Percentiles rank a stretch among this genome's conserved stretches.
Conservation (phyloP, 164 flowering plant genomes). For the Platanus orientalis region DNA sequence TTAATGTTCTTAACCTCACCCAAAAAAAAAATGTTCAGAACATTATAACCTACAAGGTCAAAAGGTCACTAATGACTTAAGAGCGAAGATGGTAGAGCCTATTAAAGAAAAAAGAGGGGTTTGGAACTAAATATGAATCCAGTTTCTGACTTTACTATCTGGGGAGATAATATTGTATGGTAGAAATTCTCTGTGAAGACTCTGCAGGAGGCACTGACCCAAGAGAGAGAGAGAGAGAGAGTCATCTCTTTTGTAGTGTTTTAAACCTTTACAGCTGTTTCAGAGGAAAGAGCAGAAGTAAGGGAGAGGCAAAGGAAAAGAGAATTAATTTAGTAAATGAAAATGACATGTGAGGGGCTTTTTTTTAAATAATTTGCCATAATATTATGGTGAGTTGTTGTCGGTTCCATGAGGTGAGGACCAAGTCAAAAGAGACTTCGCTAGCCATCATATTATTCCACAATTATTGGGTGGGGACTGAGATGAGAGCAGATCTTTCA, state of each 20-base stretch:
- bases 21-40: no score
- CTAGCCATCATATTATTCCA: constrained; percentile 21
- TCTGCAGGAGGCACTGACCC: background rate
- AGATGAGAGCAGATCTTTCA: background rate
- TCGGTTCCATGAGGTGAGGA: constrained; percentile 1
- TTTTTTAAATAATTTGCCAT: no score
- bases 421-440: constrained; percentile 14
- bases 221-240: background rate
- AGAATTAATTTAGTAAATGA: background rate
- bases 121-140: background rate
- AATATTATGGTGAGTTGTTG: background rate
- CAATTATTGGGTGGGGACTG: constrained; percentile 23
- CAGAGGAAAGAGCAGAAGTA: background rate
- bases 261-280: constrained; percentile 16
- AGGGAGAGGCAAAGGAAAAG: background rate
- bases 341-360: background rate
- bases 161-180: background rate
- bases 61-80: no score
- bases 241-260: background rate
- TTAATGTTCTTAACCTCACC: no score
- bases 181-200: background rate
- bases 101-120: background rate
- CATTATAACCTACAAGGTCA: no score
- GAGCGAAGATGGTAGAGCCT: no score
- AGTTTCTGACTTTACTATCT: background rate